A percentile compares a stretch with the other conserved stretches of the same genome.
Conservation (phyloP, 805 yeast species). For the Kluyveromyces dobzhanskii region DNA sequence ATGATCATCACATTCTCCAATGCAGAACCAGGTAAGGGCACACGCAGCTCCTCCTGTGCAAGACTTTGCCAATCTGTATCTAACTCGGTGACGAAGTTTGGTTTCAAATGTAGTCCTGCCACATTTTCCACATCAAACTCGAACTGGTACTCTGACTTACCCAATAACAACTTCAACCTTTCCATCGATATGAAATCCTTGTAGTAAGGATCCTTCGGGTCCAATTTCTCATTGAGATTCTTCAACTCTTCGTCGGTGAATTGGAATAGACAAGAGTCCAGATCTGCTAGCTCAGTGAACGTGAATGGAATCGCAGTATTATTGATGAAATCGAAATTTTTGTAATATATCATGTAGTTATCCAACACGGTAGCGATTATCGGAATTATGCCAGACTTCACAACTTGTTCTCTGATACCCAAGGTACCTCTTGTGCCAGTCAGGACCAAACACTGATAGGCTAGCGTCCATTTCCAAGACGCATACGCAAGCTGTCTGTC, state of each 20-base stretch:
- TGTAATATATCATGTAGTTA: conserved; percentile 50
- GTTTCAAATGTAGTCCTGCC: conserved; percentile 3
- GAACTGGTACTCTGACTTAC: neutral
- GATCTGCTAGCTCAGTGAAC: conserved; percentile 2
- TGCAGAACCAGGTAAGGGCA: neutral
- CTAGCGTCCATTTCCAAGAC: conserved; percentile 97
- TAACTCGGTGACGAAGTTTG: conserved; percentile 1
- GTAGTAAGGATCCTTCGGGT: conserved; percentile 2
- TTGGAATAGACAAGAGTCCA: conserved; percentile 1
- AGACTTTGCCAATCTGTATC: conserved; percentile 3
- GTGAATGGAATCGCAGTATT: conserved; percentile 6
- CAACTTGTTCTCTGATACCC: conserved; percentile 72
- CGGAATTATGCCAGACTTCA: conserved; percentile 86
- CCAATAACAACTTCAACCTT: conserved; percentile 1
- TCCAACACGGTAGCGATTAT: conserved; percentile 87
- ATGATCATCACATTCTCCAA: conserved; percentile 16
- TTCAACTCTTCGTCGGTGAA: conserved; percentile 3
- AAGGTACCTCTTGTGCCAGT: conserved; percentile 94
- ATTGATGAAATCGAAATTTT: conserved; percentile 27
- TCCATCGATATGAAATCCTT: conserved; percentile 3
- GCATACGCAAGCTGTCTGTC: conserved; percentile 41
- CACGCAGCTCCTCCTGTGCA: conserved; percentile 2
- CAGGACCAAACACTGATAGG: conserved; percentile 85
- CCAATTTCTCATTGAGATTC: neutral
- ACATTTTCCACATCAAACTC: conserved; percentile 4